These are phyloP conservation scores for Lophiotrema nucula DNA, from an alignment of 495 filamentous ascomycete genomes.

Conservation along the genomic window DNA sequence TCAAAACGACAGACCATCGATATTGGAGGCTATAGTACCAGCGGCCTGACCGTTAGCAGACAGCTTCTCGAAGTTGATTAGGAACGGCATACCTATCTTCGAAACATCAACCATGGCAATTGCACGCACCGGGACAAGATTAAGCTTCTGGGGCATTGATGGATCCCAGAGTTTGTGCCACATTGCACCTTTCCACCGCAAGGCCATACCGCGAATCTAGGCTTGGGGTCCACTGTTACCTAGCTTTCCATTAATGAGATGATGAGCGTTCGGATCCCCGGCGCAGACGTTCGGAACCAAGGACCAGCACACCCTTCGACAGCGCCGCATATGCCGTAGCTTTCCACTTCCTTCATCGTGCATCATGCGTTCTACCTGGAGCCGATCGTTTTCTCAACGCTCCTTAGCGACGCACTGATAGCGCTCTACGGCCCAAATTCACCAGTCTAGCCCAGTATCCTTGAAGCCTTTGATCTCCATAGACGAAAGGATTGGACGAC, in stretches of 20 bases:
- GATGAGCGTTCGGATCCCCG: neutral
- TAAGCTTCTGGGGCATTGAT: constrained; percentile 11
- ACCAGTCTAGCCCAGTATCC: constrained; percentile 19
- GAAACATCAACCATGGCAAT: neutral
- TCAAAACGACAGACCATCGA: constrained; percentile 19
- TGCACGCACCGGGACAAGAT: constrained; percentile 3
- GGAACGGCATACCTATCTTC: neutral
- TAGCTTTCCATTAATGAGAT: neutral
- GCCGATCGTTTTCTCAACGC: constrained; percentile 2
- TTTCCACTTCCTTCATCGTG: neutral
- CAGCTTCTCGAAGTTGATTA: neutral
- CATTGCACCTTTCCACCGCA: neutral
- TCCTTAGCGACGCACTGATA: constrained; percentile 29
- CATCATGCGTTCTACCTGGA: constrained; percentile 11
- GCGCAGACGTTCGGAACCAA: constrained; percentile 2
- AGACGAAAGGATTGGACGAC: constrained; percentile 1
- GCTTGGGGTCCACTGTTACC: neutral
- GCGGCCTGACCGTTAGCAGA: neutral
- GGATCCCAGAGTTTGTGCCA: neutral
- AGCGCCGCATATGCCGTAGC: constrained; percentile 9
- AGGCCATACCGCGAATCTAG: neutral
- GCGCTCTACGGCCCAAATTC: constrained; percentile 1
- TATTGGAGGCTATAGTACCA: constrained; percentile 14
- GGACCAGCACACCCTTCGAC: constrained; percentile 6
- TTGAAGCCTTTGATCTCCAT: neutral